phyloP scores from a whole-genome alignment of 164 flowering plant species.

The Nelumbo lutea region DNA sequence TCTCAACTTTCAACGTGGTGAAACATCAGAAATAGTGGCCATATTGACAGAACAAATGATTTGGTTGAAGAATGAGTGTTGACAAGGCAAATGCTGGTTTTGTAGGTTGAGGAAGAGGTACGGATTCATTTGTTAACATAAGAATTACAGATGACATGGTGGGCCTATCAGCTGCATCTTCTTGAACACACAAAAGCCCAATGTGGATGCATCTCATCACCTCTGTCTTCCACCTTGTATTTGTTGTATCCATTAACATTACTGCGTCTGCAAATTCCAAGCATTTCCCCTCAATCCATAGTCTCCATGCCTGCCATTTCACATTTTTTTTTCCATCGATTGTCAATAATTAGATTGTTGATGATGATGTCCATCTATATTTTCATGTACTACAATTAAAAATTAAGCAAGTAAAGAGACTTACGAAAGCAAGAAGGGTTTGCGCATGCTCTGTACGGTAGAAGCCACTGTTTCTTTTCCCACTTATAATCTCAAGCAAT shows the following conservation, averaged over 20 bases:
- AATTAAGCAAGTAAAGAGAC: not conserved
- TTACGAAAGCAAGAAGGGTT: slow-evolving; percentile 22
- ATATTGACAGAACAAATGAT: slow-evolving; percentile 7
- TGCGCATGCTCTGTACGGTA: no score
- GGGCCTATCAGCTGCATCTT: no score
- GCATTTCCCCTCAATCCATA: slow-evolving; percentile 22
- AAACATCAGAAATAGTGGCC: slow-evolving; percentile 4
- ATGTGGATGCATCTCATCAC: no score
- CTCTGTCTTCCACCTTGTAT: no score
- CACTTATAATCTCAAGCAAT: slow-evolving; percentile 25
- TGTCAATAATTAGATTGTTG: not conserved
- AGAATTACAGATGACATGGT: slow-evolving; percentile 21
- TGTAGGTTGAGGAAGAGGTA: slow-evolving; percentile 8
- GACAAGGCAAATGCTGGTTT: slow-evolving; percentile 4
- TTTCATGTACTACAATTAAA: not conserved
- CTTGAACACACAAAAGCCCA: no score
- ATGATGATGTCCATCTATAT: not conserved
- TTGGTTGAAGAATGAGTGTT: not conserved
- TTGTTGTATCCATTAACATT: no score
- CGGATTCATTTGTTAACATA: slow-evolving; percentile 11
- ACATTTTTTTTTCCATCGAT: no score
- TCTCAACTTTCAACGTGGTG: not conserved
- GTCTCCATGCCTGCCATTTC: slow-evolving; percentile 22
- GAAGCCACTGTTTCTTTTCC: slow-evolving; percentile 13
- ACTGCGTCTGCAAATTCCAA: slow-evolving; percentile 18